Conservation (phyloP, 768 basidiomycete genomes). For the Leccinum aurantiacum region DNA sequence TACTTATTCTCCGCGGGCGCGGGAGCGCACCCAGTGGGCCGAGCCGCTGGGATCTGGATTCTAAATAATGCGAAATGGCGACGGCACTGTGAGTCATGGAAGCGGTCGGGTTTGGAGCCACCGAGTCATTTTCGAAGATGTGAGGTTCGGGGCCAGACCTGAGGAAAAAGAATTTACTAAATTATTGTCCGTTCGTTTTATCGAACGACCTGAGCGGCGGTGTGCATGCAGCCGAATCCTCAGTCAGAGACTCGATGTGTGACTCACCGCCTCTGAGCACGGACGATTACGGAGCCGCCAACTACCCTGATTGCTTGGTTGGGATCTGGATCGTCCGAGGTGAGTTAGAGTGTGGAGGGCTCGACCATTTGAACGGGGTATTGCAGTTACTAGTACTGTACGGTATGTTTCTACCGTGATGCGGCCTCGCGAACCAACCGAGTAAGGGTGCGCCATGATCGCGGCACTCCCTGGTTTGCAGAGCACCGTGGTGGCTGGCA, state of each 20-base stretch:
- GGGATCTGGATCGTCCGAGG: neutral
- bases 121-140: neutral
- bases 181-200: too few species aligned
- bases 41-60: neutral
- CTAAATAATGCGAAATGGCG: neutral
- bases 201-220: neutral
- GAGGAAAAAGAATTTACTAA: neutral
- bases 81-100: neutral
- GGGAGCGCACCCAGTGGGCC: neutral
- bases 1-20: neutral
- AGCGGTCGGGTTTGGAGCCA: neutral
- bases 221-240: neutral
- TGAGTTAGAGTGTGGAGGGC: neutral
- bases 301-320: neutral
- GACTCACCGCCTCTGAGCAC: neutral
- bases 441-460: conserved; percentile 7
- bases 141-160: neutral
- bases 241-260: neutral
- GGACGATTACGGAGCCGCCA: neutral
- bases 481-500: neutral
- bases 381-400: neutral
- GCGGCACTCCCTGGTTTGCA: conserved; percentile 2
- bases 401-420: neutral
- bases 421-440: conserved; percentile 1
- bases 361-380: neutral